Base-by-base conservation (phyloP, 2,329 filamentous ascomycete species). In the Penicillium hordei region DNA sequence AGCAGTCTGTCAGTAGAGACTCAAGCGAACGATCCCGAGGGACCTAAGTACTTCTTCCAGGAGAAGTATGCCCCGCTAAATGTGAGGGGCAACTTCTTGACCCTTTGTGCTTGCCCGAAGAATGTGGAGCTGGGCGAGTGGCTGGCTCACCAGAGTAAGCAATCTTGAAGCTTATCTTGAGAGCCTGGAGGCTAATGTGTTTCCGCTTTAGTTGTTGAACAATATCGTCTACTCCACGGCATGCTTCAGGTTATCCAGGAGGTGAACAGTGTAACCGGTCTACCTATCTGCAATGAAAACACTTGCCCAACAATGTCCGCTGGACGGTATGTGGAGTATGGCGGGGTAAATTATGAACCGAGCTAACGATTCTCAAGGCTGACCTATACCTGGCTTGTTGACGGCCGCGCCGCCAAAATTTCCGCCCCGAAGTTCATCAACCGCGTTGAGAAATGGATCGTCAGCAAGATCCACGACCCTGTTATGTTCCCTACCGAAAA, bases 41-140 rank as follows among this genome's bases (percentile, higher is more conserved):
- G 74, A n/a, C 73, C 76, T 34, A 81, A 81, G 64, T 80, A 79
- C 65, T 81, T 81, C 64, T 79, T 81, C 62, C 76, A 79, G 63
- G 79, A 81, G 69, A 80, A 79, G 67, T 80, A 80, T 59, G 88
- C 89, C 54, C 90, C 89, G 72, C 87, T 96, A 70, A 96, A 96
- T 64, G 93, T 97, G 70, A 96, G 93, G 80, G 93, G 93, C 59
- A 97, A 97, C 79, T 97, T 97, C 73, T 91, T 96, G 88, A 97
- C 93, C 12, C 79, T 97, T 59, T 95, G 93, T 69, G 91, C 92
- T 49, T 89, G 93, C 71, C 93, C 93, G 23, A 93, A 93, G 79
- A 93, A 94, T 56, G 90, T 97, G 45, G 93, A 97, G 70, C 87
- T 91, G 72, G 93, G 91, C 65, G 93, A 97, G 77, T 97, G 93